Evolutionary conservation across 2,329 filamentous ascomycete species (phyloP).

Genomic region (Sporothrix pseudoabietina): DNA sequence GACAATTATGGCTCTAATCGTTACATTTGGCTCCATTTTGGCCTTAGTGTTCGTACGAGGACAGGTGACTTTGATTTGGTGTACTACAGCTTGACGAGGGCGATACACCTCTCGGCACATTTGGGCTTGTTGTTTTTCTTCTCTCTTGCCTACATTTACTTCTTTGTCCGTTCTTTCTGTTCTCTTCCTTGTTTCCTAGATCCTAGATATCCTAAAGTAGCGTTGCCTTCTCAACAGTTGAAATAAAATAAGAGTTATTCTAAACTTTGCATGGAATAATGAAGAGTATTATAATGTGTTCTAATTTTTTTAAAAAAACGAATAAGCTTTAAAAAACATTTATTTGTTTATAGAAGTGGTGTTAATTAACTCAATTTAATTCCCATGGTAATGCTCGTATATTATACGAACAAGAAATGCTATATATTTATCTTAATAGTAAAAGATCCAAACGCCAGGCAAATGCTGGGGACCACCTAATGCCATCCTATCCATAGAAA

Average conservation of each 20-base stretch:
- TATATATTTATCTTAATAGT: neutral
- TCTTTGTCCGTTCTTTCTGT: neutral
- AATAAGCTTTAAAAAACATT: neutral
- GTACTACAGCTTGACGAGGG: neutral
- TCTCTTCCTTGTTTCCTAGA: constrained; percentile 7
- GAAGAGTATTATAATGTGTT: neutral
- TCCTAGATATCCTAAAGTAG: constrained; percentile 22
- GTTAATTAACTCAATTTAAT: neutral
- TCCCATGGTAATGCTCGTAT: neutral
- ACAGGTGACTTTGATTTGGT: neutral
- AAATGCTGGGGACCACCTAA: neutral
- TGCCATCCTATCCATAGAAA: neutral
- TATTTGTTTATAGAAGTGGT: no score
- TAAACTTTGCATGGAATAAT: neutral
- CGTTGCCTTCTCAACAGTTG: neutral
- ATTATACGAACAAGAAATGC: neutral
- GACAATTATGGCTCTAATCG: neutral
- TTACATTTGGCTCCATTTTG: neutral
- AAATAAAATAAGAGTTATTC: neutral
- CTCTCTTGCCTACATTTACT: neutral
- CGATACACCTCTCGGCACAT: neutral
- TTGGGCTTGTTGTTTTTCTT: neutral
- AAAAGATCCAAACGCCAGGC: constrained; percentile 7
- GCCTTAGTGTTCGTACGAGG: neutral
- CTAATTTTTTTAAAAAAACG: neutral